Percentiles rank a stretch among this genome's conserved stretches.
These are phyloP conservation scores for Penicillium sp. DNA, from an alignment of 2,329 filamentous ascomycete genomes.

Conservation along the genomic window DNA sequence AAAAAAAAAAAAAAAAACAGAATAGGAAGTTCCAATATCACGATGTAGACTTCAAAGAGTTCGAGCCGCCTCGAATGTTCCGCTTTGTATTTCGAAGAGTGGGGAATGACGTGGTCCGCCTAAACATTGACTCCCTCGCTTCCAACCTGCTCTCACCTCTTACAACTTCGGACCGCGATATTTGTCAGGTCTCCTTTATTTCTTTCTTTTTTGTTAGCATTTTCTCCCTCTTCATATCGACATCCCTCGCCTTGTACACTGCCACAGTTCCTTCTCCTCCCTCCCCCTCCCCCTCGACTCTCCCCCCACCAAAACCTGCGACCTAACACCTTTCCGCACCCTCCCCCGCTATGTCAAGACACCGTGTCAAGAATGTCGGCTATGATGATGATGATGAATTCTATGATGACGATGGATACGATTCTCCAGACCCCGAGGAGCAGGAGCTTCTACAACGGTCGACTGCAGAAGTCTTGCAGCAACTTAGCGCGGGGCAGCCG, in stretches of 20 bases:
- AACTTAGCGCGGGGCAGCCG: constrained; percentile 63
- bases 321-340: constrained; percentile 8
- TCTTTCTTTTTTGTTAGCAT: neutral
- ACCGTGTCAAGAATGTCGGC: constrained; percentile 49
- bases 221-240: neutral
- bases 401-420: constrained; percentile 45
- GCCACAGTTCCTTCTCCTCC: neutral
- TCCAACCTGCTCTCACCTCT: neutral
- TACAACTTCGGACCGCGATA: neutral
- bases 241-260: neutral
- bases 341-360: constrained; percentile 42
- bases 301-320: constrained; percentile 1
- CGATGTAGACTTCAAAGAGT: too few species aligned
- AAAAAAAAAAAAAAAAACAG: too few species aligned
- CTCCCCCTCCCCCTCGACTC: neutral
- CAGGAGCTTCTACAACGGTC: constrained; percentile 65
- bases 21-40: too few species aligned
- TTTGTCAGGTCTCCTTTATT: neutral
- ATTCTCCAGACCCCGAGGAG: constrained; percentile 49
- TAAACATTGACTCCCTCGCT: neutral
- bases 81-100: constrained; percentile 7
- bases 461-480: constrained; percentile 67
- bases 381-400: constrained; percentile 49
- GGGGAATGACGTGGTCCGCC: constrained; percentile 39
- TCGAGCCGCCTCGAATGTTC: too few species aligned